A percentile compares a stretch with the other conserved stretches of the same genome.
Evolutionary conservation across 352 stramenopile genomes (phyloP).

Genomic region (Pythium oligandrum): DNA sequence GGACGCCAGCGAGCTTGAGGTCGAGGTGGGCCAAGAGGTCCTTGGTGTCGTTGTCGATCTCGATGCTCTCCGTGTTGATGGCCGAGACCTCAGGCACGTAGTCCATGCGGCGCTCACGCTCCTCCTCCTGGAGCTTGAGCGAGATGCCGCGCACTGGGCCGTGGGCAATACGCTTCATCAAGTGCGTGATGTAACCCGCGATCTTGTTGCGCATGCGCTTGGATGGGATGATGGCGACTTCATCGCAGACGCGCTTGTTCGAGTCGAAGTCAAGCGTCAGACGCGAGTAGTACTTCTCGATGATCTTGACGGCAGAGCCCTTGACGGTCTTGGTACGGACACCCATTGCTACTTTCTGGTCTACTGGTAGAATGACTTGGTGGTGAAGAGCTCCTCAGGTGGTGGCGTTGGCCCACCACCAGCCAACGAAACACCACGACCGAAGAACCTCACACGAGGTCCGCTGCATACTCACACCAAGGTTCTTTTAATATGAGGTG

Average conservation of each 20-base stretch:
- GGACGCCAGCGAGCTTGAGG: constrained; percentile 89
- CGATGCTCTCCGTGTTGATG: constrained; percentile 92
- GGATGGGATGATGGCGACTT: constrained; percentile 98
- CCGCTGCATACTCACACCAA: no score
- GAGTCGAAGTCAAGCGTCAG: constrained; percentile 99
- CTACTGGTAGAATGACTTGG: no score
- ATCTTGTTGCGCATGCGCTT: constrained; percentile 99
- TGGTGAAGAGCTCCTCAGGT: no score
- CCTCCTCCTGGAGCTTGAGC: constrained; percentile 99
- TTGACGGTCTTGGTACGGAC: constrained; percentile 99
- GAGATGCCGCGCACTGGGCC: constrained; percentile 99
- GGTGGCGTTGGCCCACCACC: no score
- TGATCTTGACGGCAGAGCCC: constrained; percentile 99
- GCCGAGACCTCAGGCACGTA: constrained; percentile 98
- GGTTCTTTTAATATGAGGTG: no score
- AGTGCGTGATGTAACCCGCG: constrained; percentile 99
- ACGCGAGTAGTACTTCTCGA: constrained; percentile 99
- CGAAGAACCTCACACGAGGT: no score
- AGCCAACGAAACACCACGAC: no score
- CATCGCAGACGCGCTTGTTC: constrained; percentile 98
- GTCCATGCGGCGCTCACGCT: constrained; percentile 99
- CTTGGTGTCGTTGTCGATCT: constrained; percentile 98
- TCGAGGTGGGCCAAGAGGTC: constrained; percentile 96
- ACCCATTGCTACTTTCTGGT: constrained; percentile 71
- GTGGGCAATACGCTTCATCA: constrained; percentile 99